These are phyloP conservation scores for Penicillium pulvis DNA, from an alignment of 495 filamentous ascomycete species.

Conservation along the genomic window DNA sequence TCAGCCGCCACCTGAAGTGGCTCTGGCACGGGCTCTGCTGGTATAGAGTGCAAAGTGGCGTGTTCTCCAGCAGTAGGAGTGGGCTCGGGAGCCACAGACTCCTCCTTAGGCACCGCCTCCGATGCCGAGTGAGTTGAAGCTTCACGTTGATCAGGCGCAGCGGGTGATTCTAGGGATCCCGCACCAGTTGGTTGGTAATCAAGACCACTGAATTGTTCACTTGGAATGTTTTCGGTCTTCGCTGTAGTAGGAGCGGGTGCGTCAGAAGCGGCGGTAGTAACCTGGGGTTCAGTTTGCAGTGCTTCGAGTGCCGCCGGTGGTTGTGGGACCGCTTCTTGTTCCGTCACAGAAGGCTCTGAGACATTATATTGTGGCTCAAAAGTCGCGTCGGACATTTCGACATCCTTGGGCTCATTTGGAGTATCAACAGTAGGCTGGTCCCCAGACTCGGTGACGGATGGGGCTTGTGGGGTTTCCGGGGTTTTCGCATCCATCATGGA, in stretches of 20 bases:
- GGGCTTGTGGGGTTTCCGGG: conserved; percentile 38
- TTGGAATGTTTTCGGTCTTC: neutral
- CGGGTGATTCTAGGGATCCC: neutral
- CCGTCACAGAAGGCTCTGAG: conserved; percentile 17
- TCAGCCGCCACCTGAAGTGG: conserved; percentile 7
- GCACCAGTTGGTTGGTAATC: neutral
- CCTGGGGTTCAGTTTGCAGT: neutral
- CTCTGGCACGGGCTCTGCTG: neutral
- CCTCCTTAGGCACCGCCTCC: conserved; percentile 2
- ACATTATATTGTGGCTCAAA: conserved; percentile 30
- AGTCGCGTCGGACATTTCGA: conserved; percentile 27
- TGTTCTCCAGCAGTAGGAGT: neutral
- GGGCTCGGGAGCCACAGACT: conserved; percentile 4
- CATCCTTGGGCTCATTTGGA: conserved; percentile 24
- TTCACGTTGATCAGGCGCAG: neutral
- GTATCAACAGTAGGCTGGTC: conserved; percentile 22
- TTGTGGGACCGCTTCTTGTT: neutral
- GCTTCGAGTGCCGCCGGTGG: neutral
- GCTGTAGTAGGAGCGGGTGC: conserved; percentile 15
- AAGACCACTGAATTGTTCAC: neutral
- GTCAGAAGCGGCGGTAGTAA: conserved; percentile 2
- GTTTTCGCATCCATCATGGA: conserved; percentile 55
- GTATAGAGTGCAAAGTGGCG: neutral
- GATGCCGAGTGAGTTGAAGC: neutral
- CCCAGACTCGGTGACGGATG: conserved; percentile 26